These are phyloP conservation scores for Sclerotiophoma versabilis DNA, from an alignment of 2,329 filamentous ascomycete genomes.

Conservation along the genomic window DNA sequence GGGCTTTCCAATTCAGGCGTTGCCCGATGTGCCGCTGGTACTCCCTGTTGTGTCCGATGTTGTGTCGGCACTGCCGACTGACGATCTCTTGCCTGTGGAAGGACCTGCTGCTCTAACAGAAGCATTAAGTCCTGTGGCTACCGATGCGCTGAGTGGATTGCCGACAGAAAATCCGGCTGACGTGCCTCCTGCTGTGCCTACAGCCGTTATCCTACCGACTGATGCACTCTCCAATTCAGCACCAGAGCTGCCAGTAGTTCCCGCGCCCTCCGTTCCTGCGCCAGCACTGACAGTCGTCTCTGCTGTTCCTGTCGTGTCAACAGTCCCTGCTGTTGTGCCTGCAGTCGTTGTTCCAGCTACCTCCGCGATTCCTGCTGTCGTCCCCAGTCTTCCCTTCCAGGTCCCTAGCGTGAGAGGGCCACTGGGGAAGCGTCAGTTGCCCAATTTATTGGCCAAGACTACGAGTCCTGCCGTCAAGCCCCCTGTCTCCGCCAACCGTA, in stretches of 20 bases:
- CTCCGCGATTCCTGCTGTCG: not conserved
- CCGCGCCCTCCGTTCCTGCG: not conserved
- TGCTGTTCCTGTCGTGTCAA: not conserved
- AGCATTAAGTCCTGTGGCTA: not conserved
- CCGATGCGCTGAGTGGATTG: constrained; percentile 5
- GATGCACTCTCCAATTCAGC: not conserved
- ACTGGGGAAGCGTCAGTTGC: constrained; percentile 1
- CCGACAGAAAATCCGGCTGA: not conserved
- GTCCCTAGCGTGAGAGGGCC: not conserved
- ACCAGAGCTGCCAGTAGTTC: not conserved
- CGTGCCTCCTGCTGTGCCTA: not conserved
- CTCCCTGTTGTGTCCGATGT: not conserved
- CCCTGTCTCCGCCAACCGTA: not conserved
- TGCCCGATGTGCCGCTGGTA: constrained; percentile 6
- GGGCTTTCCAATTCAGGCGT: constrained; percentile 6
- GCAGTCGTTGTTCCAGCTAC: not conserved
- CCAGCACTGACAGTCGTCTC: not conserved
- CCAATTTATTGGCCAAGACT: not conserved
- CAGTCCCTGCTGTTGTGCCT: not conserved
- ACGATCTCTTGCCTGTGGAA: not conserved
- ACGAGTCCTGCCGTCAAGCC: not conserved
- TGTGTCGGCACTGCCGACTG: not conserved
- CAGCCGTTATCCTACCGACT: not conserved
- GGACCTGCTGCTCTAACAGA: constrained; percentile 1
- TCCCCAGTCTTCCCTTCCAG: constrained; percentile 5